phyloP scores from a whole-genome alignment of 768 basidiomycete genomes.

The Pholiota molesta region DNA sequence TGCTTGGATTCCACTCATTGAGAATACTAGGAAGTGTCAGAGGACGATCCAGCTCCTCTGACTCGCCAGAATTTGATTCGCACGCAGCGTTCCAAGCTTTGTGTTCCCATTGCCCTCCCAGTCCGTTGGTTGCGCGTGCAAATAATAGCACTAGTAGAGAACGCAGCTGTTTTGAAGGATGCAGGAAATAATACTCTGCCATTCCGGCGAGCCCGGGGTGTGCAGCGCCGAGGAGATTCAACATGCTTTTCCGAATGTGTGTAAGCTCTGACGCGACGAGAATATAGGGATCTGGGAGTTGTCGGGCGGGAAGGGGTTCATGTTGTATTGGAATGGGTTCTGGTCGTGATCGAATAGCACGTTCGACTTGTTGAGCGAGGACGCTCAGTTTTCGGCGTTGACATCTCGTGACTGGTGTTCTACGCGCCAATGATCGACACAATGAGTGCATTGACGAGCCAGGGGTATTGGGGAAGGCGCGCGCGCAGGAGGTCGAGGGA shows the following conservation, averaged over 20 bases:
- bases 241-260: constrained; percentile 69
- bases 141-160: constrained; percentile 90
- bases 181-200: constrained; percentile 90
- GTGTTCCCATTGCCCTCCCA: constrained; percentile 65
- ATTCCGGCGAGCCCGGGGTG: constrained; percentile 88
- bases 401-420: constrained; percentile 28
- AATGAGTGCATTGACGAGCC: constrained; percentile 20
- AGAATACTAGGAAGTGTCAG: constrained; percentile 79
- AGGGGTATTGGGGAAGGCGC: constrained; percentile 17
- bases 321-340: constrained; percentile 32
- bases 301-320: constrained; percentile 23
- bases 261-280: constrained; percentile 76
- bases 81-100: constrained; percentile 63
- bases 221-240: constrained; percentile 82
- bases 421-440: constrained; percentile 18
- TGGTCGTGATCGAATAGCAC: constrained; percentile 26
- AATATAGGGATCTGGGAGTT: constrained; percentile 62
- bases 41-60: constrained; percentile 74
- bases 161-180: constrained; percentile 88
- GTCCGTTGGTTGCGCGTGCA: constrained; percentile 90
- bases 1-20: constrained; percentile 88
- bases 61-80: constrained; percentile 55
- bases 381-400: constrained; percentile 39
- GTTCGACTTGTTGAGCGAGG: constrained; percentile 45
- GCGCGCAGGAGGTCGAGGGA: constrained; percentile 11